These are phyloP conservation scores for Hypoxylon fragiforme DNA, from an alignment of 495 filamentous ascomycete species.

Conservation along the genomic window DNA sequence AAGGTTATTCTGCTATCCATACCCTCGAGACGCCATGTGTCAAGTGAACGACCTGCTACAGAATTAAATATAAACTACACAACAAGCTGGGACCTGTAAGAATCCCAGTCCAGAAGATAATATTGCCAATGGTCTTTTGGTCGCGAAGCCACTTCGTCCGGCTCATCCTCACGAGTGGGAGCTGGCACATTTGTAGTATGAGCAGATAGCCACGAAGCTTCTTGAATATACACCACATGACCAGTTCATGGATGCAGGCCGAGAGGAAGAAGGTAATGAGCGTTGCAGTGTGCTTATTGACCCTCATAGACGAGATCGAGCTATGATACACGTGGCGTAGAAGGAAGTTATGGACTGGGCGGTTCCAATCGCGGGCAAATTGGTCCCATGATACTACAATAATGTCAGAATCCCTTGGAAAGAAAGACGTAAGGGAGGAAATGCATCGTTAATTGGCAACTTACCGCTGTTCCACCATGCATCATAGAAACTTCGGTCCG, in stretches of 20 bases:
- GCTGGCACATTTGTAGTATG: constrained; percentile 68
- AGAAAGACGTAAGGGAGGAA: background rate
- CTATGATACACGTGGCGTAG: constrained; percentile 75
- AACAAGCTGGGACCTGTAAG: constrained; percentile 72
- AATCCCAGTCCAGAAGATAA: constrained; percentile 74
- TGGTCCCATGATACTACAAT: constrained; percentile 61
- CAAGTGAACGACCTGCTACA: constrained; percentile 41
- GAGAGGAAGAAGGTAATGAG: constrained; percentile 72
- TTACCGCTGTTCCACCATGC: constrained; percentile 66
- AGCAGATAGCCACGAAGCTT: constrained; percentile 75
- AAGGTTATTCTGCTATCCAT: background rate
- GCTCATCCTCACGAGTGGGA: constrained; percentile 67
- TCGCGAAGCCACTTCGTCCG: constrained; percentile 63
- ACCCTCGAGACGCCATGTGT: constrained; percentile 4
- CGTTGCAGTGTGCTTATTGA: constrained; percentile 69
- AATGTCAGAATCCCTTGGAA: constrained; percentile 1
- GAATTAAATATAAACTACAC: constrained; percentile 70
- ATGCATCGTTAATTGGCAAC: background rate
- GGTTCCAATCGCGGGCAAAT: constrained; percentile 77
- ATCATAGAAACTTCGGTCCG: constrained; percentile 77
- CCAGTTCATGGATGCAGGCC: constrained; percentile 70
- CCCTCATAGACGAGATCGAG: constrained; percentile 68
- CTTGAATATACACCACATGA: constrained; percentile 79
- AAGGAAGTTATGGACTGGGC: constrained; percentile 71
- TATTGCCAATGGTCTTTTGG: constrained; percentile 64